Percentiles rank a stretch among this genome's conserved stretches.
phyloP scores from a whole-genome alignment of 2,329 filamentous ascomycete genomes.

The Epichloe sylvatica region DNA sequence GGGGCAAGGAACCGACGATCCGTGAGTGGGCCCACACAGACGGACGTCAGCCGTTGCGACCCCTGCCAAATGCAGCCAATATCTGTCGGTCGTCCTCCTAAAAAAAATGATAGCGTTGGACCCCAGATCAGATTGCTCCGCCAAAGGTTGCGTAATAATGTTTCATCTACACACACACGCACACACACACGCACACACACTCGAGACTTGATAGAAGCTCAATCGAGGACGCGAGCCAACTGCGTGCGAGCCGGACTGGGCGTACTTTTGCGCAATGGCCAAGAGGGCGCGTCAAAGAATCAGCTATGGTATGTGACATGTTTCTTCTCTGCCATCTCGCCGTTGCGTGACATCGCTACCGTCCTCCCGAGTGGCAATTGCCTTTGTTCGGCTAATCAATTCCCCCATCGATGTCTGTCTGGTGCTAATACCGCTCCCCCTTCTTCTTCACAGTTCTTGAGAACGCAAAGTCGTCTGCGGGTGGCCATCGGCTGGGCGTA shows the following conservation, averaged over 20 bases:
- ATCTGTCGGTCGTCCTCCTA: no score
- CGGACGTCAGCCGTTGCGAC: no score
- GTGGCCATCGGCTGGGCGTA: conserved; percentile 84
- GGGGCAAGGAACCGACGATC: no score
- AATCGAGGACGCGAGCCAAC: neutral
- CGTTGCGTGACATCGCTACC: neutral
- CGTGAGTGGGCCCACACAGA: no score
- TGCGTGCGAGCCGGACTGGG: neutral
- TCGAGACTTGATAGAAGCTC: neutral
- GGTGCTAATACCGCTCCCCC: conserved; percentile 1
- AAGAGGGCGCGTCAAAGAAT: conserved; percentile 57
- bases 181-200: no score
- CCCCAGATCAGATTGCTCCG: neutral
- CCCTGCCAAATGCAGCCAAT: neutral
- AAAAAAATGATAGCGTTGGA: neutral
- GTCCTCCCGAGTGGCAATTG: neutral
- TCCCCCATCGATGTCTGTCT: neutral
- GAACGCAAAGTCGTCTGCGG: conserved; percentile 43
- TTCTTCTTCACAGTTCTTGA: conserved; percentile 35
- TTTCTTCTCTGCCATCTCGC: neutral
- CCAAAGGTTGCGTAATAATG: no score
- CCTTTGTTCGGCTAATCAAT: no score
- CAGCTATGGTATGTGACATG: conserved; percentile 43
- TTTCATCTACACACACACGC: no score
- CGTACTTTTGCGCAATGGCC: conserved; percentile 33